Evolutionary conservation across 768 basidiomycete genomes (phyloP).

Genomic region (Cytidiella melzeri): DNA sequence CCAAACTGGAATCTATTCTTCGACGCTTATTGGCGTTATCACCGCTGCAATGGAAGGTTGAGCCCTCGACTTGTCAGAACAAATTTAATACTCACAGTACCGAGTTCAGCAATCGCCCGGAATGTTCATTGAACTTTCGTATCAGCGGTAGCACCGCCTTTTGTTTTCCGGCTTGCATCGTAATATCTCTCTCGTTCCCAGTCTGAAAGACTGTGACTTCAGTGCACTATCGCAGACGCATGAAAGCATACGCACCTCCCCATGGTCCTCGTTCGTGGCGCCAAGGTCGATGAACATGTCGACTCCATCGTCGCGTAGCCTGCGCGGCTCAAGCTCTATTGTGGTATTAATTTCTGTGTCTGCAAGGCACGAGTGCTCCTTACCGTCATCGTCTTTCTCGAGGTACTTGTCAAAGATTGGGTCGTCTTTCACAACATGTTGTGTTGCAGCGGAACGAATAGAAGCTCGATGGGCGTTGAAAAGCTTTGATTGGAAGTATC

Average conservation of each 20-base stretch:
- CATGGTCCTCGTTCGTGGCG: slow-evolving; percentile 89
- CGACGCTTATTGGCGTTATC: slow-evolving; percentile 53
- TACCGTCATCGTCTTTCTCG: slow-evolving; percentile 94
- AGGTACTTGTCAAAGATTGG: slow-evolving; percentile 93
- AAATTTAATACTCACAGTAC: slow-evolving; percentile 46
- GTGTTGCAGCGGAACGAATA: slow-evolving; percentile 78
- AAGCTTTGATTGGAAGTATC: slow-evolving; percentile 93
- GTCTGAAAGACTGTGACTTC: slow-evolving; percentile 42
- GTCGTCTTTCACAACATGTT: slow-evolving; percentile 84
- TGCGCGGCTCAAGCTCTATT: slow-evolving; percentile 73
- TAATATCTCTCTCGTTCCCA: slow-evolving; percentile 83
- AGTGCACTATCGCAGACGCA: slow-evolving; percentile 1
- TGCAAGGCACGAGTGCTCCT: slow-evolving; percentile 17
- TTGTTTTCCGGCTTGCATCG: slow-evolving; percentile 94
- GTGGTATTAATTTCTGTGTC: slow-evolving; percentile 14
- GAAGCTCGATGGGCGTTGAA: slow-evolving; percentile 95
- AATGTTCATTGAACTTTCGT: slow-evolving; percentile 96
- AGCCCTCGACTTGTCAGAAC: not conserved
- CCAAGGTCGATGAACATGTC: slow-evolving; percentile 80
- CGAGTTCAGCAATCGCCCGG: slow-evolving; percentile 78
- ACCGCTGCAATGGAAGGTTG: slow-evolving; percentile 61
- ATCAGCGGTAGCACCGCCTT: slow-evolving; percentile 86
- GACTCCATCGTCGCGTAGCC: slow-evolving; percentile 56
- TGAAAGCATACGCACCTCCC: slow-evolving; percentile 46
- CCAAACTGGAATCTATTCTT: slow-evolving; percentile 35